Conservation (phyloP, 2,329 filamentous ascomycete genomes). For the Sporothrix variecibatus region DNA sequence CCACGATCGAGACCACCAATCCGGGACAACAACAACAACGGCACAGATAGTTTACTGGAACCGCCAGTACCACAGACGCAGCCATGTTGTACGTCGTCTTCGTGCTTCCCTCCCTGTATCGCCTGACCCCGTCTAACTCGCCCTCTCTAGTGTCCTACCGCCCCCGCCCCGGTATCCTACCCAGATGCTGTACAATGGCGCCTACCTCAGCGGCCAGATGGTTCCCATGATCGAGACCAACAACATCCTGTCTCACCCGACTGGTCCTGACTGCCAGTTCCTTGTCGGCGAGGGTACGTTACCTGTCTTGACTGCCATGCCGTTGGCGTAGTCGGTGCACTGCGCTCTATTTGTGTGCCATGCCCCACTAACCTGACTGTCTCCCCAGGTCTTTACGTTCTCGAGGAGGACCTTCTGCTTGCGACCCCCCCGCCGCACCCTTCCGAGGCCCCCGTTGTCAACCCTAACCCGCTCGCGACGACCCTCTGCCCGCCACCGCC, state of each 20-base stretch:
- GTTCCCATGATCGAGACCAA: conserved; percentile 88
- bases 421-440: conserved; percentile 95
- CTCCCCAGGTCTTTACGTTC: conserved; percentile 74
- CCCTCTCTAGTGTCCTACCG: conserved; percentile 68
- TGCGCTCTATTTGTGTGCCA: neutral
- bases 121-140: neutral
- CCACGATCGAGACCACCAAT: neutral
- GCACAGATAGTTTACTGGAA: neutral
- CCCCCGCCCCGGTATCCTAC: conserved; percentile 83
- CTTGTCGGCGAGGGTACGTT: conserved; percentile 84
- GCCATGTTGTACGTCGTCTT: conserved; percentile 29
- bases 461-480: conserved; percentile 88
- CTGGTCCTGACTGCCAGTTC: conserved; percentile 82
- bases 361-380: neutral
- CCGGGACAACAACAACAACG: neutral
- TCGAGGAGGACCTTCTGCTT: conserved; percentile 88
- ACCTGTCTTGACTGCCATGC: neutral
- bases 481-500: conserved; percentile 75
- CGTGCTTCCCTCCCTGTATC: neutral
- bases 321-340: neutral
- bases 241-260: conserved; percentile 79
- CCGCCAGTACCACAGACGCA: conserved; percentile 14
- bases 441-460: conserved; percentile 82
- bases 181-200: conserved; percentile 71
- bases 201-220: conserved; percentile 66